These are phyloP conservation scores for Phytophthora europaea DNA, from an alignment of 352 stramenopile genomes.

Conservation along the genomic window DNA sequence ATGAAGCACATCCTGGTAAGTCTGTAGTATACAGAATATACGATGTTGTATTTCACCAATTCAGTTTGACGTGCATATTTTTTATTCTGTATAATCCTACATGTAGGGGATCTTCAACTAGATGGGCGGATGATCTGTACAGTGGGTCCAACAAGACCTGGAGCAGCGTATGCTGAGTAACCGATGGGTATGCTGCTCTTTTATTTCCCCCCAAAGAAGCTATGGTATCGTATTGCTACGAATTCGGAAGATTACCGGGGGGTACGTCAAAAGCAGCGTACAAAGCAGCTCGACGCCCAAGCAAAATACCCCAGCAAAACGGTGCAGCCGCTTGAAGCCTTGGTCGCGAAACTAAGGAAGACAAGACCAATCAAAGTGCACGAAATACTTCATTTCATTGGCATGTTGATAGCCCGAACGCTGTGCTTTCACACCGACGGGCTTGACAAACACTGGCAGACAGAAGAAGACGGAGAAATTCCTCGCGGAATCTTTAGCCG, in stretches of 20 bases:
- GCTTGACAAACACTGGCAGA: neutral
- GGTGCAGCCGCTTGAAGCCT: no score
- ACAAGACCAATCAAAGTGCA: neutral
- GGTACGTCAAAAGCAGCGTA: no score
- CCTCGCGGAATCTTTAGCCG: neutral
- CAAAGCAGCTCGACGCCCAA: neutral
- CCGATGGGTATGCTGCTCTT: neutral
- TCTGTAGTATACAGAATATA: no score
- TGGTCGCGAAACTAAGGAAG: neutral
- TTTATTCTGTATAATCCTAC: no score
- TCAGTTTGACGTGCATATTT: no score
- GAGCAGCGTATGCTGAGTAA: no score
- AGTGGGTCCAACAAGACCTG: no score
- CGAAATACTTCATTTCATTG: neutral
- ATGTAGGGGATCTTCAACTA: no score
- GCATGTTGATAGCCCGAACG: neutral
- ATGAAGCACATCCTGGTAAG: no score
- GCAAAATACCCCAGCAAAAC: no score
- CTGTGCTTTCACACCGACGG: neutral
- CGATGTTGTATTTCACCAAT: no score
- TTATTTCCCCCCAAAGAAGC: neutral
- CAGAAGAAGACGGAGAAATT: neutral
- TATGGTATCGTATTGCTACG: neutral
- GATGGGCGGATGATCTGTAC: no score
- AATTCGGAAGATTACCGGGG: neutral